Conservation (phyloP, 257 asterid species). For the Solanum medicagineum region DNA sequence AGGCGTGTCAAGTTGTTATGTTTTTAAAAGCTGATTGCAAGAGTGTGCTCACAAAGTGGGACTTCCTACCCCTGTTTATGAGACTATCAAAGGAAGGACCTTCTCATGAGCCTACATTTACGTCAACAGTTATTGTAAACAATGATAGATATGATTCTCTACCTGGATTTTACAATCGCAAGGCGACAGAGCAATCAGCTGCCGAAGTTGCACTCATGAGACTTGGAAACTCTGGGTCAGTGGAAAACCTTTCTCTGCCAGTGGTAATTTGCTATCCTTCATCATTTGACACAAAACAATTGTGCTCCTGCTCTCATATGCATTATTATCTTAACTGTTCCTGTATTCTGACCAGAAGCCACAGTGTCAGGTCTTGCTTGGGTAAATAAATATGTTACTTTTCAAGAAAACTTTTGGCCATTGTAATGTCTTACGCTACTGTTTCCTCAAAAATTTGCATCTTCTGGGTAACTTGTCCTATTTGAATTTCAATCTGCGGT, state of each 20-base stretch:
- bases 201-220: conserved; percentile 90
- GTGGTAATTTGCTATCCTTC: conserved; percentile 40
- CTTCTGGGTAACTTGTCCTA: background rate
- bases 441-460: background rate
- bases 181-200: conserved; percentile 98
- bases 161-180: conserved; percentile 81
- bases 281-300: background rate
- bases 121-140: conserved; percentile 55
- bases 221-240: conserved; percentile 32
- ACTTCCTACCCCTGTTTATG: conserved; percentile 59
- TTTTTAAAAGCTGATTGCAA: conserved; percentile 89
- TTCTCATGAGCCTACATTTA: conserved; percentile 76
- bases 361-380: background rate
- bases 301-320: background rate
- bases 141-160: conserved; percentile 70
- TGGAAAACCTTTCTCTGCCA: conserved; percentile 45
- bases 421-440: background rate
- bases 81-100: conserved; percentile 77
- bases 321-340: background rate
- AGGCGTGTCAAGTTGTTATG: conserved; percentile 70
- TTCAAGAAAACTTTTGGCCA: background rate
- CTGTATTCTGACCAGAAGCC: background rate
- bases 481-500: background rate
- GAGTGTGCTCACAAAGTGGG: conserved; percentile 86
- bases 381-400: background rate